Evolutionary conservation across 495 filamentous ascomycete species (phyloP).

Genomic region (Xylaria curta): DNA sequence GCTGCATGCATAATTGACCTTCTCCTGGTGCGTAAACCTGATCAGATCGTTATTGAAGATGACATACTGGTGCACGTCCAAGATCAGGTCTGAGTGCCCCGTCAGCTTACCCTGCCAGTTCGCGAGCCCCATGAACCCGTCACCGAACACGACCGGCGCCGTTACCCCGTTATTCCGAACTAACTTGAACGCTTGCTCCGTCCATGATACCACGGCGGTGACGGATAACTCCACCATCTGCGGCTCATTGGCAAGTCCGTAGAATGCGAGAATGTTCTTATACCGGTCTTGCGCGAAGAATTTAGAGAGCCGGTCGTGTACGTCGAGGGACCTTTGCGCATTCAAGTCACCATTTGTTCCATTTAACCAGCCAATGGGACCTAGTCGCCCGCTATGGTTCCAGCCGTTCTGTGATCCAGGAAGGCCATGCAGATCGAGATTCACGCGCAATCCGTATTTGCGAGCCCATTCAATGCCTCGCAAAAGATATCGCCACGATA

Average conservation of each 20-base stretch:
- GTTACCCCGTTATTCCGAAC: constrained; percentile 73
- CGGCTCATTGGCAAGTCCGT: constrained; percentile 90
- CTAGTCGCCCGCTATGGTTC: constrained; percentile 84
- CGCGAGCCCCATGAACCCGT: constrained; percentile 80
- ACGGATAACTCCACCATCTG: constrained; percentile 70
- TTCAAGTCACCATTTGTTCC: constrained; percentile 73
- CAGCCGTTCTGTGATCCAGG: constrained; percentile 89
- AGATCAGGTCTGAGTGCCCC: constrained; percentile 63
- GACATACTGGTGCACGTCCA: constrained; percentile 94
- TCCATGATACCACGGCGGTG: constrained; percentile 73
- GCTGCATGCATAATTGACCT: constrained; percentile 83
- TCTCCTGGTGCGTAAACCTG: constrained; percentile 71
- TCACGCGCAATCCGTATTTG: constrained; percentile 92
- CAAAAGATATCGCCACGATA: constrained; percentile 92
- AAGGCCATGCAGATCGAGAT: constrained; percentile 88
- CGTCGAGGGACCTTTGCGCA: constrained; percentile 75
- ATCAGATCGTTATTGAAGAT: constrained; percentile 86
- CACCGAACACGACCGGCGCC: constrained; percentile 72
- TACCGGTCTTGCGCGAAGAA: constrained; percentile 90
- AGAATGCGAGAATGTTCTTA: constrained; percentile 81
- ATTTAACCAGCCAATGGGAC: constrained; percentile 76
- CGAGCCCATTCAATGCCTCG: constrained; percentile 91
- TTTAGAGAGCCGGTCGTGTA: constrained; percentile 77
- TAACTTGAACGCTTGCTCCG: constrained; percentile 63
- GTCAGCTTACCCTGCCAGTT: constrained; percentile 79